These are phyloP conservation scores for Synchytrium microbalum DNA, from an alignment of 371 early-diverging fungal genomes.

Conservation along the genomic window DNA sequence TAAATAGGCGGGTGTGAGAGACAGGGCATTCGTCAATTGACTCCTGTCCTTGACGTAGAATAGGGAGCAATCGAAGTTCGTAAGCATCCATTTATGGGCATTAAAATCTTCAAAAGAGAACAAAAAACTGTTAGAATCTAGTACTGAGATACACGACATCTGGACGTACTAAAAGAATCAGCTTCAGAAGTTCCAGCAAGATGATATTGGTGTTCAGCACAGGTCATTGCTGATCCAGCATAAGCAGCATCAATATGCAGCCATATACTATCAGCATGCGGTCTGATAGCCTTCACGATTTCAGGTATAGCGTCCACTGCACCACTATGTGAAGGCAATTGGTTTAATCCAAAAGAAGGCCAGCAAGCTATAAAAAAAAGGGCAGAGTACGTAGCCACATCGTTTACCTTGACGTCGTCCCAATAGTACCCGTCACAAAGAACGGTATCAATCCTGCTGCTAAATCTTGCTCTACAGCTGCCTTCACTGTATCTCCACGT, in stretches of 20 bases:
- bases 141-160: not conserved
- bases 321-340: constrained; percentile 12
- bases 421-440: constrained; percentile 48
- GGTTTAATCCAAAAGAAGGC: too few relatives aligned
- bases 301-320: constrained; percentile 46
- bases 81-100: constrained; percentile 53
- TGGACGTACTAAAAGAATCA: constrained; percentile 51
- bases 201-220: constrained; percentile 42
- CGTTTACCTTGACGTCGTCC: constrained; percentile 46
- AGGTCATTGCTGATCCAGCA: constrained; percentile 46
- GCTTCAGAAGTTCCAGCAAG: constrained; percentile 32
- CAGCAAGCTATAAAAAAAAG: not conserved
- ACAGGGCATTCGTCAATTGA: constrained; percentile 24
- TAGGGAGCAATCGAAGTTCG: constrained; percentile 43
- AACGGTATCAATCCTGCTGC: constrained; percentile 47
- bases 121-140: constrained; percentile 8
- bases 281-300: constrained; percentile 30
- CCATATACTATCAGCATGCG: too few relatives aligned
- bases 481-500: constrained; percentile 21
- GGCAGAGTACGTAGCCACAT: too few relatives aligned
- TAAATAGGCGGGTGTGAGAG: constrained; percentile 38
- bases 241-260: constrained; percentile 56
- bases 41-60: constrained; percentile 34
- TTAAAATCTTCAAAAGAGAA: too few relatives aligned
- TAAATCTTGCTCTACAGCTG: constrained; percentile 36